Conservation (phyloP, 495 filamentous ascomycete species). For the Aspergillus cristatus region DNA sequence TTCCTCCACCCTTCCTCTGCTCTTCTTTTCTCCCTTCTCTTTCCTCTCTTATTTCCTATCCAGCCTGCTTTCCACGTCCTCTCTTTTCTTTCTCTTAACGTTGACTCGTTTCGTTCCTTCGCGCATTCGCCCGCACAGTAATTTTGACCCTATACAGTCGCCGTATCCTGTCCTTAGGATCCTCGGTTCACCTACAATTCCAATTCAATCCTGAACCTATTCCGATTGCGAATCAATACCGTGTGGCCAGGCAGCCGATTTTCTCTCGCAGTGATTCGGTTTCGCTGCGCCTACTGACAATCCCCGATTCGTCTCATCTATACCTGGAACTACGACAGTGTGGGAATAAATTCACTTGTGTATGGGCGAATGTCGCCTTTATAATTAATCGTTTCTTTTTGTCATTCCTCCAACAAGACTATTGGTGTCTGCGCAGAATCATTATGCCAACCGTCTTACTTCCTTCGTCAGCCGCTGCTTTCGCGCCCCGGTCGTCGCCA, state of each 20-base stretch:
- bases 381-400: constrained; percentile 24
- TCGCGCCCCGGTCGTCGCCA: constrained; percentile 88
- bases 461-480: constrained; percentile 91
- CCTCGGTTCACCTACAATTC: constrained; percentile 7
- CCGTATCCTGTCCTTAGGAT: not conserved
- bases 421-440: constrained; percentile 27
- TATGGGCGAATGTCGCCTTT: constrained; percentile 41
- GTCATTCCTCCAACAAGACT: constrained; percentile 25
- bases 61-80: constrained; percentile 29
- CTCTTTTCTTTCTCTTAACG: constrained; percentile 28
- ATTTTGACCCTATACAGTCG: constrained; percentile 26
- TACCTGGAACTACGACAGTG: too few relatives aligned
- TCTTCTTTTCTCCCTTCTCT: constrained; percentile 10
- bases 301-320: too few relatives aligned
- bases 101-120: constrained; percentile 21
- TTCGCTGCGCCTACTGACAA: too few relatives aligned
- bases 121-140: constrained; percentile 42
- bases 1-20: constrained; percentile 12
- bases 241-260: too few relatives aligned
- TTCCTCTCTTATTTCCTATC: constrained; percentile 20
- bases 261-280: too few relatives aligned
- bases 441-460: constrained; percentile 88
- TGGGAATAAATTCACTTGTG: constrained; percentile 7
- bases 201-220: constrained; percentile 8
- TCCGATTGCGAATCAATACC: too few relatives aligned